These are phyloP conservation scores for Priceomyces haplophilus DNA, from an alignment of 805 yeast genomes.

Conservation along the genomic window DNA sequence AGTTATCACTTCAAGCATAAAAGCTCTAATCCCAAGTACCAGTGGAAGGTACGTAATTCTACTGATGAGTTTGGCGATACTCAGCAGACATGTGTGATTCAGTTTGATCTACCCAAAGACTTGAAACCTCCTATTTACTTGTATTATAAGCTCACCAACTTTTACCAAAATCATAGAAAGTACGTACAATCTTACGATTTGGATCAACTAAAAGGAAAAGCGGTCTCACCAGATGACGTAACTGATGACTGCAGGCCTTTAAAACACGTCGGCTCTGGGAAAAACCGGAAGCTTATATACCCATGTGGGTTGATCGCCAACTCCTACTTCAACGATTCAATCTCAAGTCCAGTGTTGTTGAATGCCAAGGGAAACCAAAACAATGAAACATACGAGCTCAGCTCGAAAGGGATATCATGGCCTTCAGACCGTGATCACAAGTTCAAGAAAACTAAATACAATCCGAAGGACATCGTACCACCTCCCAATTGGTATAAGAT, in stretches of 20 bases:
- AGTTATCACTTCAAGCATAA: slow-evolving; percentile 57
- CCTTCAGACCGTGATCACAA: slow-evolving; percentile 61
- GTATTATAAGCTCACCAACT: slow-evolving; percentile 85
- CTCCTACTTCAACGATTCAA: slow-evolving; percentile 87
- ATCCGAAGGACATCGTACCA: slow-evolving; percentile 72
- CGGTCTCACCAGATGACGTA: slow-evolving; percentile 52
- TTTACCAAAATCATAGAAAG: slow-evolving; percentile 92
- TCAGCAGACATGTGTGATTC: slow-evolving; percentile 54
- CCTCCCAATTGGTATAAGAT: slow-evolving; percentile 86
- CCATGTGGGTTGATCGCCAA: slow-evolving; percentile 97
- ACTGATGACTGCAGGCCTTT: slow-evolving; percentile 38
- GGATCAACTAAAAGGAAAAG: slow-evolving; percentile 75
- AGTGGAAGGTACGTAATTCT: slow-evolving; percentile 54
- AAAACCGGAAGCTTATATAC: slow-evolving; percentile 50
- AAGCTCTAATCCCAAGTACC: slow-evolving; percentile 44
- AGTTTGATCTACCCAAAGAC: slow-evolving; percentile 69
- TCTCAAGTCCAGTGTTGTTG: slow-evolving; percentile 49
- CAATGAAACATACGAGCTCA: slow-evolving; percentile 44
- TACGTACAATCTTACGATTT: slow-evolving; percentile 84
- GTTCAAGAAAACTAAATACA: slow-evolving; percentile 71
- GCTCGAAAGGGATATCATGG: slow-evolving; percentile 78
- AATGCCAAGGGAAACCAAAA: slow-evolving; percentile 41
- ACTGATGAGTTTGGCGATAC: slow-evolving; percentile 37
- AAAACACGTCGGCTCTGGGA: slow-evolving; percentile 37
- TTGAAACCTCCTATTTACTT: slow-evolving; percentile 69